These are phyloP conservation scores for Stereum hirsutum DNA, from an alignment of 1,284 basidiomycete species.

Conservation along the genomic window DNA sequence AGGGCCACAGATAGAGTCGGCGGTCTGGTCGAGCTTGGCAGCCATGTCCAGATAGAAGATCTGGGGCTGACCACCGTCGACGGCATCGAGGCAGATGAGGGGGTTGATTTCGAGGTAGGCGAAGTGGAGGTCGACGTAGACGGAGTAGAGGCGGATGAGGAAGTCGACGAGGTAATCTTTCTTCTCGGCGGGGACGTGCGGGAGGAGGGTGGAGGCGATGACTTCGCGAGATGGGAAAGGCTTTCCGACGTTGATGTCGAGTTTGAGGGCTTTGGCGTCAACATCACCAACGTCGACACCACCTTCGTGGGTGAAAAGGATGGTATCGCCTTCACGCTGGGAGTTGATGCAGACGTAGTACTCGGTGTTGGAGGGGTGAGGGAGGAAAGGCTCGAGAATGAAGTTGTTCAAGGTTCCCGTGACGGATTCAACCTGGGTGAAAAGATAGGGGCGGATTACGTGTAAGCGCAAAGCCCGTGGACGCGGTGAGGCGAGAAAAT, in stretches of 20 bases:
- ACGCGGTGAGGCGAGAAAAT: constrained; percentile 2
- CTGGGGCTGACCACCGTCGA: constrained; percentile 61
- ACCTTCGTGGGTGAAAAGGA: constrained; percentile 98
- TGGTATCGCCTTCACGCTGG: constrained; percentile 88
- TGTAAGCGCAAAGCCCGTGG: constrained; percentile 2
- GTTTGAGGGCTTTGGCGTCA: constrained; percentile 92
- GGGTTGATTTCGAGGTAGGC: constrained; percentile 99
- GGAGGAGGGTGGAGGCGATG: constrained; percentile 71
- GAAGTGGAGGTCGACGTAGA: constrained; percentile 97
- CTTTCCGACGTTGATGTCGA: constrained; percentile 74
- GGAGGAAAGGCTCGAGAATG: constrained; percentile 97
- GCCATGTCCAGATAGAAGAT: constrained; percentile 99
- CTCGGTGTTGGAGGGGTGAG: constrained; percentile 89
- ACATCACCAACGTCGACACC: constrained; percentile 99
- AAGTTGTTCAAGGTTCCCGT: constrained; percentile 96
- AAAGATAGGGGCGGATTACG: not conserved
- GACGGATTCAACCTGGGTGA: constrained; percentile 76
- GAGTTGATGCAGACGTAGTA: constrained; percentile 99
- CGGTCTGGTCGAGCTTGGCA: constrained; percentile 98
- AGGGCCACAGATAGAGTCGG: constrained; percentile 95
- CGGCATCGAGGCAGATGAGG: constrained; percentile 87
- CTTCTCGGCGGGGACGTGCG: constrained; percentile 72
- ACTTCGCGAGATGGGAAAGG: constrained; percentile 75
- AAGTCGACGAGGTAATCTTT: constrained; percentile 90
- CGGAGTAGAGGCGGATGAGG: constrained; percentile 90